Base-by-base conservation (phyloP, 2,329 filamentous ascomycete genomes). In the Sclerotinia trifoliorum region DNA sequence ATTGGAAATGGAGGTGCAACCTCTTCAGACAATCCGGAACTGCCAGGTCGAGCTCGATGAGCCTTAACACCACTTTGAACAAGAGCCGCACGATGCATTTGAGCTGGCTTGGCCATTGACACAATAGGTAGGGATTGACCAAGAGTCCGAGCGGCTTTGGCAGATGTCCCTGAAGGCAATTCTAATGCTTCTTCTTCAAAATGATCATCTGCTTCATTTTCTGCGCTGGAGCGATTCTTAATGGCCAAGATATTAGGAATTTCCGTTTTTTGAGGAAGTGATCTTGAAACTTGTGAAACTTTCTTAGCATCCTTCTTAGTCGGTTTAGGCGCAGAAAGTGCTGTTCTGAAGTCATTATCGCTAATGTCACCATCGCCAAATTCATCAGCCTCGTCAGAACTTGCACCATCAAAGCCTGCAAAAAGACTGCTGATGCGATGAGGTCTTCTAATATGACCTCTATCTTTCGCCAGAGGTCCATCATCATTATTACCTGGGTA, bases 1-100 rank as follows among this genome's bases (percentile, higher is more conserved):
- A 99, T 96, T 0, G 95, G 94, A 81, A 96, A 97, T 0, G 95
- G 95, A 39, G 95, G 94, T 65, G 87, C 75, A 32, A 82, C 80
- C 66, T 81, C 70, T 70, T 88, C 92, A 62, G 82, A 83, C 65
- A 87, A 79, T 77, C 84, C 92, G 60, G 90, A 88, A 75, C 88
- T 93, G 70, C 86, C 81, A 13, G 89, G 83, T 48, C 87, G 85
- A 58, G 83, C 81, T 69, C 85, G 84, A 72, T 94, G 91, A 15
- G 87, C 88, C 35, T 86, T 86, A 65, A 92, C 89, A 24, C 92
- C 90, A 75, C 84, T 94, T 71, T 93, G 90, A 65, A 94, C 93
- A 83, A 95, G 86, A 24, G 91, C 90, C 56, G 91, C 86, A 76
- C 89, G 91, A 61, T 92, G 88, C 81, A 95, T 92, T 69, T 87